These are phyloP conservation scores for Yamadazyma laniorum DNA, from an alignment of 805 yeast genomes.

Conservation along the genomic window DNA sequence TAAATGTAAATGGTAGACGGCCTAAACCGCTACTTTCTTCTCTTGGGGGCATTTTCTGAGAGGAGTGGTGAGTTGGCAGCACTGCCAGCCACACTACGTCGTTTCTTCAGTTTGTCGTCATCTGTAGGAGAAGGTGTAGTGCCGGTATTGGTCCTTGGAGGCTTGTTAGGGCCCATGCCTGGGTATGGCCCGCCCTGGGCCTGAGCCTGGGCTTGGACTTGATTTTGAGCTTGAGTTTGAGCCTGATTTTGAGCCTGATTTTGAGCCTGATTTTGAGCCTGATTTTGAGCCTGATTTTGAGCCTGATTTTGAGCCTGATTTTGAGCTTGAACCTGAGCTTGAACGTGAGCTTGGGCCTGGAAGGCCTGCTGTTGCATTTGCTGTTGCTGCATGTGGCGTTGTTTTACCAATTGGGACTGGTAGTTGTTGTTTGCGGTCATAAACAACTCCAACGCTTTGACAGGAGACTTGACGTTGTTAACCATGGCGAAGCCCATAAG, in stretches of 20 bases:
- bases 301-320: constrained; percentile 4
- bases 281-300: constrained; percentile 4
- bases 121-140: constrained; percentile 15
- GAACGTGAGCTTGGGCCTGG: constrained; percentile 3
- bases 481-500: constrained; percentile 57
- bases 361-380: constrained; percentile 5
- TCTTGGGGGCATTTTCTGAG: constrained; percentile 5
- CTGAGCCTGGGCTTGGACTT: neutral
- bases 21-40: constrained; percentile 6
- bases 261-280: constrained; percentile 11
- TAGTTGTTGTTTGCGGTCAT: constrained; percentile 26
- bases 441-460: constrained; percentile 50
- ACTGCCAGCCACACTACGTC: constrained; percentile 11
- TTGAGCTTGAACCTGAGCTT: constrained; percentile 4
- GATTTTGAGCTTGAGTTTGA: constrained; percentile 5
- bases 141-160: constrained; percentile 3
- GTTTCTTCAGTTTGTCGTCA: constrained; percentile 14
- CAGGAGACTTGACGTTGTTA: constrained; percentile 50
- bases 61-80: constrained; percentile 7
- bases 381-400: constrained; percentile 10
- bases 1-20: no score
- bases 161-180: neutral
- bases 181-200: no score
- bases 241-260: neutral
- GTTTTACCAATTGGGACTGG: constrained; percentile 17